Evolutionary conservation across 2,329 filamentous ascomycete species (phyloP).

Genomic region (Cytospora piceicola): DNA sequence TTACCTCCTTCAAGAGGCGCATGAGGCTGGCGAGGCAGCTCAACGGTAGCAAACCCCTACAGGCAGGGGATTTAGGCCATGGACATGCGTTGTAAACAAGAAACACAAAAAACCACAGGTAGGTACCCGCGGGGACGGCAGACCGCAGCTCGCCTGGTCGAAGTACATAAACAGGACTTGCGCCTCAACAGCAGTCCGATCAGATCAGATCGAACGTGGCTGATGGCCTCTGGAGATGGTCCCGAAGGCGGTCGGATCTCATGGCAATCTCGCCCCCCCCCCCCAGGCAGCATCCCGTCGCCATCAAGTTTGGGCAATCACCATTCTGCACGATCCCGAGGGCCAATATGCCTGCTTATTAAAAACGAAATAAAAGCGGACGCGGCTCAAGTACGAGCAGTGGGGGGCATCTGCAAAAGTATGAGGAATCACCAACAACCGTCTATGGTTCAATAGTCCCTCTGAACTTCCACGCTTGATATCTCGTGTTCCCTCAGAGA

Average conservation of each 20-base stretch:
- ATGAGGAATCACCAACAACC: not conserved
- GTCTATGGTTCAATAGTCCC: not conserved
- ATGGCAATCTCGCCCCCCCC: not conserved
- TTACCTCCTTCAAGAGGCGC: not conserved
- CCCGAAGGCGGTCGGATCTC: not conserved
- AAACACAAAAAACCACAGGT: no score
- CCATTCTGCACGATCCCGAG: conserved; percentile 17
- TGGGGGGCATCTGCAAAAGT: not conserved
- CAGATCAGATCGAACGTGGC: not conserved
- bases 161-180: not conserved
- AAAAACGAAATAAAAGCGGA: conserved; percentile 7
- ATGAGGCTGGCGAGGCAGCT: conserved; percentile 13
- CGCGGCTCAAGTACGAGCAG: not conserved
- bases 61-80: not conserved
- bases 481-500: conserved; percentile 15
- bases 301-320: conserved; percentile 10
- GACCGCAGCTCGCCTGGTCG: not conserved
- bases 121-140: not conserved
- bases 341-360: conserved; percentile 6
- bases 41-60: conserved; percentile 9
- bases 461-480: not conserved
- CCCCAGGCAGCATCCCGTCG: not conserved
- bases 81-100: conserved; percentile 1
- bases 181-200: not conserved
- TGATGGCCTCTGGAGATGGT: not conserved